phyloP scores from a whole-genome alignment of 495 filamentous ascomycete species.

The Neurospora sp. region DNA sequence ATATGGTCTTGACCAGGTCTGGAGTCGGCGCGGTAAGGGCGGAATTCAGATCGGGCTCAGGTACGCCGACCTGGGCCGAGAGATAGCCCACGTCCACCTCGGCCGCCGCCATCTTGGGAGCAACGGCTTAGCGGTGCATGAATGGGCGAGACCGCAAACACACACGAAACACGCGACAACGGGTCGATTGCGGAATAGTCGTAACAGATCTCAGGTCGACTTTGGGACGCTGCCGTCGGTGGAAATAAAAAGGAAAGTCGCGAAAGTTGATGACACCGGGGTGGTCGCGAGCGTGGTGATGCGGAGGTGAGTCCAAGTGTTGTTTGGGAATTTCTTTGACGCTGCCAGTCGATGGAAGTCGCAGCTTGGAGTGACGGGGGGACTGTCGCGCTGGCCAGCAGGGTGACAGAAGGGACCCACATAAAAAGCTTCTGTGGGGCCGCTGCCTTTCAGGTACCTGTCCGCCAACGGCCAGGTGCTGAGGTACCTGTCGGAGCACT shows the following conservation, averaged over 20 bases:
- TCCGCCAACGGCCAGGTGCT: neutral
- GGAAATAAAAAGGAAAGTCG: neutral
- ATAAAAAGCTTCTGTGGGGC: neutral
- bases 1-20: constrained; percentile 61
- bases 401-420: neutral
- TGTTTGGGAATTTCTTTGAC: neutral
- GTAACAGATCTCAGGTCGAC: neutral
- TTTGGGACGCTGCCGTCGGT: neutral
- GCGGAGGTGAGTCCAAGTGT: neutral
- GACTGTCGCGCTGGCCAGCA: neutral
- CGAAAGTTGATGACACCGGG: neutral
- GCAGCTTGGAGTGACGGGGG: neutral
- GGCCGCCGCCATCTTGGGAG: constrained; percentile 59
- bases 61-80: constrained; percentile 61
- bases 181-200: neutral
- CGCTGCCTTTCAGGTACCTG: neutral
- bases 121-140: constrained; percentile 10
- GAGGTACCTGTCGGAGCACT: neutral
- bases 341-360: neutral
- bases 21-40: constrained; percentile 63
- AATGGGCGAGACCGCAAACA: neutral
- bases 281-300: neutral
- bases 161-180: neutral
- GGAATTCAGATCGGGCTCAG: constrained; percentile 53
- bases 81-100: constrained; percentile 68